Conservation (phyloP, 2,329 filamentous ascomycete species). For the Trichoderma arundinaceum region DNA sequence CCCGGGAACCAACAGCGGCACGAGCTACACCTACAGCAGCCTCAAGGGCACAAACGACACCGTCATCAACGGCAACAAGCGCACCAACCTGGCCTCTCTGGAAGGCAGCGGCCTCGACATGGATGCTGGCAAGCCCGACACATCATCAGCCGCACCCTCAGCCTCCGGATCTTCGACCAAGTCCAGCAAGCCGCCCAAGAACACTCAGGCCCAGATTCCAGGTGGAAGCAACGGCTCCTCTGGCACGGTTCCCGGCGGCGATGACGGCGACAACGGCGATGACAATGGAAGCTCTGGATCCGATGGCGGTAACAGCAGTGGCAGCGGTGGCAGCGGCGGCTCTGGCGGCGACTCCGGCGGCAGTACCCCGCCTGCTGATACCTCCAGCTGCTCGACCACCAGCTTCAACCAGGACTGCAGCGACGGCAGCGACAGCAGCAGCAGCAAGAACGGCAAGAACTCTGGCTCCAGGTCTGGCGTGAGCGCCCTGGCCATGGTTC, state of each 20-base stretch:
- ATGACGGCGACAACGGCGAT: slow-evolving; percentile 7
- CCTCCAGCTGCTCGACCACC: slow-evolving; percentile 44
- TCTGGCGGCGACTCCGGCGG: slow-evolving; percentile 33
- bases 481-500: slow-evolving; percentile 47
- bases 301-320: slow-evolving; percentile 31
- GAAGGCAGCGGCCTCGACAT: slow-evolving; percentile 81
- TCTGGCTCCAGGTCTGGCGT: slow-evolving; percentile 42
- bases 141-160: slow-evolving; percentile 12
- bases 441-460: slow-evolving; percentile 43
- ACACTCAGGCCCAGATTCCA: slow-evolving; percentile 41
- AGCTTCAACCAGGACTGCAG: slow-evolving; percentile 52
- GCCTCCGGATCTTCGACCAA: slow-evolving; percentile 27
- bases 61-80: slow-evolving; percentile 74
- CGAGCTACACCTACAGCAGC: slow-evolving; percentile 77
- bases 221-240: slow-evolving; percentile 39
- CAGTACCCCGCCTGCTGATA: slow-evolving; percentile 38
- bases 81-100: slow-evolving; percentile 78
- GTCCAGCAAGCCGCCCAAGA: slow-evolving; percentile 35
- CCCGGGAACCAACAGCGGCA: slow-evolving; percentile 72
- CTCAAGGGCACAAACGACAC: slow-evolving; percentile 73
- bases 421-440: slow-evolving; percentile 40
- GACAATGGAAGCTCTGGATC: slow-evolving; percentile 28
- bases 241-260: slow-evolving; percentile 37
- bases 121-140: slow-evolving; percentile 48
- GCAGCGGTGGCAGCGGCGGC: slow-evolving; percentile 35